These are phyloP conservation scores for Mortierella hygrophila DNA, from an alignment of 192 early-diverging fungal species.

Conservation along the genomic window DNA sequence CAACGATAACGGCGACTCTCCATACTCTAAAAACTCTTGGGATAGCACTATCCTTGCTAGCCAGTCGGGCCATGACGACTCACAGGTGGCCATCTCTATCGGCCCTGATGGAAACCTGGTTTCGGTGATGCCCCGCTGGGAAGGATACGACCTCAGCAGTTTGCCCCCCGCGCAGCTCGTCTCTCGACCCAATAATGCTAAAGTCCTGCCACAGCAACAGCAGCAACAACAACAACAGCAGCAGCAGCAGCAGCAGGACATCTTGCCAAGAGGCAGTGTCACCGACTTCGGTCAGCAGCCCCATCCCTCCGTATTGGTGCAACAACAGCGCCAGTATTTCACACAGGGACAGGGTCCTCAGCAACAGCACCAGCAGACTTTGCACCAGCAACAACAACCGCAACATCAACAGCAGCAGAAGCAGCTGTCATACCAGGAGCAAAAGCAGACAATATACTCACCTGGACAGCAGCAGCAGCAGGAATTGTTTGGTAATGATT, in stretches of 20 bases:
- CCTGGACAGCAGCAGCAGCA: constrained; percentile 18
- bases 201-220: constrained; percentile 12
- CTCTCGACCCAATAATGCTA: constrained; percentile 2
- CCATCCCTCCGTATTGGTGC: constrained; percentile 21
- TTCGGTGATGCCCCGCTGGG: constrained; percentile 25
- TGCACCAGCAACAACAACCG: constrained; percentile 29
- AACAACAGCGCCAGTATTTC: constrained; percentile 16
- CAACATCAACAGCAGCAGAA: constrained; percentile 4
- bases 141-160: constrained; percentile 24
- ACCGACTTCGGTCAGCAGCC: background rate
- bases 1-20: constrained; percentile 1
- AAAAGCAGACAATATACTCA: background rate
- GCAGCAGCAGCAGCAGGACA: background rate
- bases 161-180: constrained; percentile 29
- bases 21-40: constrained; percentile 19
- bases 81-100: constrained; percentile 26
- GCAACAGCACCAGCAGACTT: constrained; percentile 17
- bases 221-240: constrained; percentile 8
- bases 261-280: background rate
- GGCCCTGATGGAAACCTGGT: constrained; percentile 40
- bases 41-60: constrained; percentile 24
- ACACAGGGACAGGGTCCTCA: constrained; percentile 10
- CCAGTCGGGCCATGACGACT: constrained; percentile 11
- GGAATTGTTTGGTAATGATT: constrained; percentile 23
- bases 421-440: background rate